phyloP scores from a whole-genome alignment of 495 filamentous ascomycete genomes.

The Astrocystis sublimbata region DNA sequence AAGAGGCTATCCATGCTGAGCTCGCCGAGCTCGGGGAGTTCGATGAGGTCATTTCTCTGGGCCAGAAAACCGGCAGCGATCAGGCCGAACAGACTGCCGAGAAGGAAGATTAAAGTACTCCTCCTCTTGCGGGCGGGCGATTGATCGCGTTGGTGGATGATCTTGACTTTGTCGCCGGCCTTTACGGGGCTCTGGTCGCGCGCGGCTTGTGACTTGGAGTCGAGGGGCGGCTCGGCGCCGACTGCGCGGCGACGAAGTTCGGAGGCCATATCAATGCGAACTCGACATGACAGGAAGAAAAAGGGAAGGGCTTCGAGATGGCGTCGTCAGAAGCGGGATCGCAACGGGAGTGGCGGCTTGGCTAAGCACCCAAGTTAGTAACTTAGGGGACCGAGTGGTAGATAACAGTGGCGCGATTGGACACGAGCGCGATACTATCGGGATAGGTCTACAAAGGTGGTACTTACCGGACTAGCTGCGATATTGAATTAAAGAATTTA shows the following conservation, averaged over 20 bases:
- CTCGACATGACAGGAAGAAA: slow-evolving; percentile 21
- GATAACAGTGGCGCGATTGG: neutral
- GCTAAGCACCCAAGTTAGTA: too few relatives aligned
- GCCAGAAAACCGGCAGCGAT: slow-evolving; percentile 82
- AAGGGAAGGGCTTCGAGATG: neutral
- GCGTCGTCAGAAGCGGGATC: neutral
- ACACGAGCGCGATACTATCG: neutral
- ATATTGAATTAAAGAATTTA: too few relatives aligned
- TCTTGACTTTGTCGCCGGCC: slow-evolving; percentile 44
- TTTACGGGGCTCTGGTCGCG: slow-evolving; percentile 48
- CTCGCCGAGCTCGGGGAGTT: slow-evolving; percentile 74
- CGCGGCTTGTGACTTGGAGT: slow-evolving; percentile 27
- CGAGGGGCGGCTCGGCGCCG: slow-evolving; percentile 26
- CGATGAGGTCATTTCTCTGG: slow-evolving; percentile 78
- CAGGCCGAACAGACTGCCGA: slow-evolving; percentile 84
- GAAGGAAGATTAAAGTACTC: slow-evolving; percentile 74
- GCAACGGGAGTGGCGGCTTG: neutral
- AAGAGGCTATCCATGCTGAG: slow-evolving; percentile 80
- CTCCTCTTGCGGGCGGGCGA: slow-evolving; percentile 64
- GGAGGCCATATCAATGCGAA: slow-evolving; percentile 41
- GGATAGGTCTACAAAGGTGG: too few relatives aligned
- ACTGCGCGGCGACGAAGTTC: slow-evolving; percentile 52
- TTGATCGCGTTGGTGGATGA: slow-evolving; percentile 42
- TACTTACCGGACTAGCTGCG: too few relatives aligned
- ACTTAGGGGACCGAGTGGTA: neutral